Base-by-base conservation (phyloP, 768 basidiomycete species). In the Boletus insuetus region DNA sequence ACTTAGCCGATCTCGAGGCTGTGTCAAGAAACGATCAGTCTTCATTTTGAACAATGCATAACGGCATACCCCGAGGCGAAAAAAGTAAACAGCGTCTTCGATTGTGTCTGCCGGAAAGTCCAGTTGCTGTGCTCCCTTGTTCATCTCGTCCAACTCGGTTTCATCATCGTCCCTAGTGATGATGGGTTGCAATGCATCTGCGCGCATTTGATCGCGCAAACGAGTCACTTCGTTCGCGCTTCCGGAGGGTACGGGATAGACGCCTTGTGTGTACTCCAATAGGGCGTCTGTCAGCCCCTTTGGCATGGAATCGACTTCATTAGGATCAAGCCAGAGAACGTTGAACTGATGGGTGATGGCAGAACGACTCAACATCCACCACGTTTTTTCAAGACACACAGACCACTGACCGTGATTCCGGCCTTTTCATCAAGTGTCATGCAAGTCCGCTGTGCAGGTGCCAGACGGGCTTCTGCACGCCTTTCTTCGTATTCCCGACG, bases 391-490 rank as follows among this genome's bases (percentile, higher is more conserved):
- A 35, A 45, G 34, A 44, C 20, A 31, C 24, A 42, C 24, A 34
- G 35, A 17, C 39, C 47, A 57, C 62, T 49, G 35, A 72, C 85
- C 60, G 80, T 69, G 62, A 83, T 83, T 42, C 84, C 88, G 12
- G 79, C 77, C 64, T 82, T 80, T 67, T 91, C 91, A 70, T 94
- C 92, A 16, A 94, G 75, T 22, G 81, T 83, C 44, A 70, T 64
- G 62, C 91, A 92, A 12, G 92, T 94, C 41, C 79, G 82, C 67
- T 87, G 88, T 20, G 89, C 87, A 37, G 83, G 82, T 69, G 76
- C 75, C 40, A 94, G 79, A 62, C 84, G 79, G 7, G 81, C 83
- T 63, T 89, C 86, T 17, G 89, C 89, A 6, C 84, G 83, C 49
- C 84, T 78, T 54, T 89, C 87, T 64, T 89, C 85, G 64, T 89